phyloP scores from a whole-genome alignment of 768 basidiomycete genomes.

The Lactifluus echinatus region DNA sequence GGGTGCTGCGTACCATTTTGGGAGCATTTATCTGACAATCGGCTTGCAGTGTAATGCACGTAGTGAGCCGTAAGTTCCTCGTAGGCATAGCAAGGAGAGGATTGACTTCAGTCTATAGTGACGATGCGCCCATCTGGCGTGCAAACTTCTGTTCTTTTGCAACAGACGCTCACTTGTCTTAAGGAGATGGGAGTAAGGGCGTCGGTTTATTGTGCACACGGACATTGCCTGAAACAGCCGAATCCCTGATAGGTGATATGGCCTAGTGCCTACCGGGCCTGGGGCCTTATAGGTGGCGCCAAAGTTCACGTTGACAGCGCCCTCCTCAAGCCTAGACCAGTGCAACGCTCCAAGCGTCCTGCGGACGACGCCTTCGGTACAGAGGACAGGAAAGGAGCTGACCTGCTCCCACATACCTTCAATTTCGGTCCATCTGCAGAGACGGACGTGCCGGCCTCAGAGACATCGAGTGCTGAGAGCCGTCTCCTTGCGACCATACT shows the following conservation, averaged over 20 bases:
- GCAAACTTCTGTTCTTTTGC: slow-evolving; percentile 57
- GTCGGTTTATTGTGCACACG: slow-evolving; percentile 28
- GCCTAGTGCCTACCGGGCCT: slow-evolving; percentile 18
- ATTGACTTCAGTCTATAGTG: slow-evolving; percentile 34
- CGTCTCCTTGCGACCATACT: slow-evolving; percentile 20
- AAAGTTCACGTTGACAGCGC: slow-evolving; percentile 19
- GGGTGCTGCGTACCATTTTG: slow-evolving; percentile 24
- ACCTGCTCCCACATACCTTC: background rate
- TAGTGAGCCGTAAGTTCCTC: slow-evolving; percentile 50
- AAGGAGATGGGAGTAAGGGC: slow-evolving; percentile 57
- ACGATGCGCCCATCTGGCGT: slow-evolving; percentile 62
- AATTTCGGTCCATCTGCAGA: background rate
- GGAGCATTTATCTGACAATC: slow-evolving; percentile 11
- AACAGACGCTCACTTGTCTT: slow-evolving; percentile 53
- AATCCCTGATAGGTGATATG: slow-evolving; percentile 53
- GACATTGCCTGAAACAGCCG: slow-evolving; percentile 46
- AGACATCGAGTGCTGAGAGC: slow-evolving; percentile 2
- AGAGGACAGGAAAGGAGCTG: background rate
- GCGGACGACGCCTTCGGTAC: slow-evolving; percentile 20
- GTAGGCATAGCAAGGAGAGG: slow-evolving; percentile 6
- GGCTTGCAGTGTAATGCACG: slow-evolving; percentile 64
- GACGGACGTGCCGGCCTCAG: background rate
- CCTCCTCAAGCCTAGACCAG: slow-evolving; percentile 1
- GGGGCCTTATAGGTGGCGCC: slow-evolving; percentile 20
- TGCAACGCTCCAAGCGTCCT: slow-evolving; percentile 11